Evolutionary conservation across 768 basidiomycete genomes (phyloP).

Genomic region (Termitomyces sp.): DNA sequence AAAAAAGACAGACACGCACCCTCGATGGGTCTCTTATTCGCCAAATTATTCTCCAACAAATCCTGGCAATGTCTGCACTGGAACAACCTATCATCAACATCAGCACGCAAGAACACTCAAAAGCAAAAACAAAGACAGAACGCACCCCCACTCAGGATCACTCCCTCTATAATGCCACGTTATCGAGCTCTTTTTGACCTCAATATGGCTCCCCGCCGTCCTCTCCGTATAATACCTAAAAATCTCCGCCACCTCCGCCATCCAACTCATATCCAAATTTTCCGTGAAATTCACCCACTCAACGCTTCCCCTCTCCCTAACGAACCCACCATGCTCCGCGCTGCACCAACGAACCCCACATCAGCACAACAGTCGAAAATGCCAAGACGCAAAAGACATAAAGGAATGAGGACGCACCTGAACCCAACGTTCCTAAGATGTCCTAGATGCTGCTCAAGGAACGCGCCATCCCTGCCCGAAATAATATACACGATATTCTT

Average conservation of each 20-base stretch:
- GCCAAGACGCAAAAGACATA: not conserved
- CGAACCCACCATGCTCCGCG: constrained; percentile 95
- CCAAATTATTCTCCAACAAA: constrained; percentile 90
- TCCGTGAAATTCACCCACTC: constrained; percentile 91
- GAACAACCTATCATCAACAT: constrained; percentile 55
- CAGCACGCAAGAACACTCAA: constrained; percentile 7
- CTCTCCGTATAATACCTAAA: constrained; percentile 97
- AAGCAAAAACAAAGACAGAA: constrained; percentile 14
- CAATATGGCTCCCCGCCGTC: constrained; percentile 94
- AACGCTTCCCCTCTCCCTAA: constrained; percentile 62
- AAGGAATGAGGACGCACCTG: constrained; percentile 25
- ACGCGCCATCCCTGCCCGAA: constrained; percentile 90
- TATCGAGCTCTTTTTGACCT: constrained; percentile 95
- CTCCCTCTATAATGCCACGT: constrained; percentile 95
- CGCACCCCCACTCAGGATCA: constrained; percentile 96
- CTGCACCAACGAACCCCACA: constrained; percentile 19
- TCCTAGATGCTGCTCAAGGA: constrained; percentile 90
- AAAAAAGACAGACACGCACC: constrained; percentile 38
- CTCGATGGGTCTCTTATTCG: constrained; percentile 92
- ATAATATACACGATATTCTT: constrained; percentile 95
- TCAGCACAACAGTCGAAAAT: not conserved
- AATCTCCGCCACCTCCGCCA: constrained; percentile 91
- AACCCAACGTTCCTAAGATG: constrained; percentile 81
- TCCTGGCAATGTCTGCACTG: constrained; percentile 97
- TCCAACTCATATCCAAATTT: constrained; percentile 95